A percentile compares a stretch with the other conserved stretches of the same genome.
phyloP scores from a whole-genome alignment of 2,329 filamentous ascomycete genomes.

The Penicillium thymicola region DNA sequence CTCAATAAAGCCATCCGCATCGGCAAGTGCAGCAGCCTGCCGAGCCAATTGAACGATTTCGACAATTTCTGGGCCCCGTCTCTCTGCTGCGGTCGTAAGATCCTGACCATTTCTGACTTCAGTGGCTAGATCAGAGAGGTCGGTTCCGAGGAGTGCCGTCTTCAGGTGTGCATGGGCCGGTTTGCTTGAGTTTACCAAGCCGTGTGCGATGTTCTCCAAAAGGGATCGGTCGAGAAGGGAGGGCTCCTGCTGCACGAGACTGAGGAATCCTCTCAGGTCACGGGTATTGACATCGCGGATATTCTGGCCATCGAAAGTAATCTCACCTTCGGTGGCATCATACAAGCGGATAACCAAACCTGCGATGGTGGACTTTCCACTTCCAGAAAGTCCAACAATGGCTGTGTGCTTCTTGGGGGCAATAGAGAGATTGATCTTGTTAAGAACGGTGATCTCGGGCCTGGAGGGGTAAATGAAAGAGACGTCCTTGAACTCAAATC shows the following conservation, averaged over 20 bases:
- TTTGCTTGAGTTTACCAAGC: constrained; percentile 39
- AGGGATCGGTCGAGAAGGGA: constrained; percentile 23
- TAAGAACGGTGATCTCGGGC: constrained; percentile 28
- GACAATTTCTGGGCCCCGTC: constrained; percentile 44
- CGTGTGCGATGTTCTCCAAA: constrained; percentile 39
- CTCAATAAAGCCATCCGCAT: constrained; percentile 46
- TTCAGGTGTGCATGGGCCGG: constrained; percentile 23
- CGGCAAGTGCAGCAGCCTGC: constrained; percentile 53
- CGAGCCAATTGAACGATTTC: constrained; percentile 49
- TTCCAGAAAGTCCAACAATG: constrained; percentile 54
- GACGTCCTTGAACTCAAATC: constrained; percentile 36
- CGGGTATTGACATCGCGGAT: constrained; percentile 56
- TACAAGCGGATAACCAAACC: constrained; percentile 62
- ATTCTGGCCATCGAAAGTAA: constrained; percentile 62
- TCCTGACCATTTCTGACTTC: constrained; percentile 50
- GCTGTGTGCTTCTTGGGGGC: constrained; percentile 51
- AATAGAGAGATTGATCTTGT: constrained; percentile 23
- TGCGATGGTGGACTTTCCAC: constrained; percentile 66
- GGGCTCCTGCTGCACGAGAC: constrained; percentile 25
- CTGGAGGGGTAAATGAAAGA: constrained; percentile 35
- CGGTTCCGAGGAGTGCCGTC: constrained; percentile 46
- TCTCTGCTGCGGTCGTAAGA: constrained; percentile 45
- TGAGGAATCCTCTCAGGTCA: constrained; percentile 22
- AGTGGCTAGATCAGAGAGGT: constrained; percentile 46
- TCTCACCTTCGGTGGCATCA: constrained; percentile 58